Evolutionary conservation across 1,284 basidiomycete genomes (phyloP).

Genomic region (Filobasidium uniguttulatum): DNA sequence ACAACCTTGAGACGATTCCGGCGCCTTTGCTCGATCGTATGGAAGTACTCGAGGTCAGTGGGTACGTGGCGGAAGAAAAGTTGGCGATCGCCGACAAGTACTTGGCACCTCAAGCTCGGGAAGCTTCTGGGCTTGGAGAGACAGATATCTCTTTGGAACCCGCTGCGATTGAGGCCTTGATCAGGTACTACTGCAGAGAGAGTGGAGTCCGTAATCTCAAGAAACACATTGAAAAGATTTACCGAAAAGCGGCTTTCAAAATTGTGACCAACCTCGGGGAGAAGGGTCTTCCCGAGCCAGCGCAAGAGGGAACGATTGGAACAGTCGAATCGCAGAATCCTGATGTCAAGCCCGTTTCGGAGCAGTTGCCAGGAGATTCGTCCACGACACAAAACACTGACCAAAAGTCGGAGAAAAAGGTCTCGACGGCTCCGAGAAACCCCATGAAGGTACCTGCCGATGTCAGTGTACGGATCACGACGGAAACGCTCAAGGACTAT

Average conservation of each 20-base stretch:
- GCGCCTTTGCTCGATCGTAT: conserved; percentile 90
- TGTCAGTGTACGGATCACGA: conserved; percentile 68
- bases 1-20: conserved; percentile 88
- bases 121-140: conserved; percentile 69
- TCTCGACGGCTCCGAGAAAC: conserved; percentile 58
- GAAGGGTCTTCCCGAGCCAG: conserved; percentile 60
- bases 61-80: conserved; percentile 96
- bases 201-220: conserved; percentile 89
- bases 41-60: conserved; percentile 93
- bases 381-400: conserved; percentile 16
- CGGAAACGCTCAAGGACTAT: conserved; percentile 85
- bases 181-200: conserved; percentile 94
- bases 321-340: conserved; percentile 32
- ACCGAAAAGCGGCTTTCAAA: conserved; percentile 88
- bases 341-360: conserved; percentile 35
- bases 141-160: conserved; percentile 66
- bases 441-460: conserved; percentile 68
- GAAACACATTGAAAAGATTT: conserved; percentile 97
- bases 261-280: conserved; percentile 88
- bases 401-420: conserved; percentile 27
- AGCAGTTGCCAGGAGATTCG: conserved; percentile 29
- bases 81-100: conserved; percentile 81
- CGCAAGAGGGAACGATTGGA: conserved; percentile 15
- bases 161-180: conserved; percentile 73
- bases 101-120: conserved; percentile 87